Base-by-base conservation (phyloP, 768 basidiomycete species). In the Leccinum fibrillosum region DNA sequence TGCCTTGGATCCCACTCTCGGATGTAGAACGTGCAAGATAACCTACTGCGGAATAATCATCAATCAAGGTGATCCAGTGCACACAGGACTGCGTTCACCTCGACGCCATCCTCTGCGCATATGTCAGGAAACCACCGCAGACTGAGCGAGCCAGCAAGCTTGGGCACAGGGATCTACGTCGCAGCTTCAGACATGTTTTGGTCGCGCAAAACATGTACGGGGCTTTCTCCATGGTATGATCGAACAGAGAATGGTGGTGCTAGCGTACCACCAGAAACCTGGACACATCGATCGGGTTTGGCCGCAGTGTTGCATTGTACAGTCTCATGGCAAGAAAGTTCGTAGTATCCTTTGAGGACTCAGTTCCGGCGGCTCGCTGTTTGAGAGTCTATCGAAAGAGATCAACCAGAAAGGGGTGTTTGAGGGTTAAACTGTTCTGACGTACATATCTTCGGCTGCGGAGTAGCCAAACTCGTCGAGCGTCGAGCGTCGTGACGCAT, bases 81-180 rank as follows among this genome's bases (percentile, higher is more conserved):
- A 39, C 10, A 35, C 8, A 39, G 5, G 44, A 48, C 21, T 35
- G 10, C 5, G 2, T 64, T 54, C 54, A 55, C 64, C 13, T 64
- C 17, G 48, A 49, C 48, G 5, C 25, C 48, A 17, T 57, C 28
- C 26, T 39, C 23, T 48, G 25, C 35, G 23, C 17, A 30, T 5
- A 47, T 25, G 12, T 5, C 19, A 15, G 32, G 2, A 42, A 19
- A 39, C 21, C 32, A 45, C 25, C 52, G 15, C 34, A 47, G 50
- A 15, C n/a, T 28, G 19, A 19, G 34, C 15, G 47, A 59, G n/a
- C 12, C 8, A 9, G 44, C 49, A 52, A 25, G 3, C 28, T 30
- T 30, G 30, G 17, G 26, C 17, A 28, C 30, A 9, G 45, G 17
- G 44, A 21, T 25, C 47, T 25, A 34, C 23, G 21, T 25, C 17